A percentile compares a stretch with the other conserved stretches of the same genome.
Conservation (phyloP, 2,329 filamentous ascomycete genomes). For the Claviceps pazoutovae region DNA sequence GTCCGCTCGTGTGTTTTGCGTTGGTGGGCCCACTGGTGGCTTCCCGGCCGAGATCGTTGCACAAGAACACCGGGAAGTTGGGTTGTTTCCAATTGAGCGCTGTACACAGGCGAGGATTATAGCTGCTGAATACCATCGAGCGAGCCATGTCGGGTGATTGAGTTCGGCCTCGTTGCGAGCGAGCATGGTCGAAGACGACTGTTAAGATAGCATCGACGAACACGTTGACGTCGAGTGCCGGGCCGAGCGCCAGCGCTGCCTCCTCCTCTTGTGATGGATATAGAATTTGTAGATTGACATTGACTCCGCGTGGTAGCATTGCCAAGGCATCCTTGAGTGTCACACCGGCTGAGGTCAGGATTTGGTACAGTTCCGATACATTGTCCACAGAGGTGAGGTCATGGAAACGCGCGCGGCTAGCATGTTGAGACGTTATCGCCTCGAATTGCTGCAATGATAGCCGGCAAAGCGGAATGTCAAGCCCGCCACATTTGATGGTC, state of each 20-base stretch:
- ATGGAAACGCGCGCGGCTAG: conserved; percentile 29
- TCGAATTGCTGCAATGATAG: conserved; percentile 62
- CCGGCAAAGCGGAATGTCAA: conserved; percentile 71
- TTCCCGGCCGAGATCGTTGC: conserved; percentile 72
- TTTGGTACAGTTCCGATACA: conserved; percentile 54
- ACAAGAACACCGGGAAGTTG: conserved; percentile 91
- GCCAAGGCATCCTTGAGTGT: conserved; percentile 64
- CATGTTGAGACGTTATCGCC: conserved; percentile 31
- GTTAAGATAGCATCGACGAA: conserved; percentile 74
- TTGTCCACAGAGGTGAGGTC: conserved; percentile 28
- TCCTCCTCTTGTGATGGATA: conserved; percentile 72
- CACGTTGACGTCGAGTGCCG: conserved; percentile 68
- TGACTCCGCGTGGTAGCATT: conserved; percentile 62
- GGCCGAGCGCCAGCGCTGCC: conserved; percentile 51
- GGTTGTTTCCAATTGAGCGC: conserved; percentile 99
- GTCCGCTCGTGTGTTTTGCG: conserved; percentile 42
- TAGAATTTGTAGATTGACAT: conserved; percentile 83
- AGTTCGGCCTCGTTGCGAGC: conserved; percentile 47
- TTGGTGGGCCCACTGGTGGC: conserved; percentile 25
- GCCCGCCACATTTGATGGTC: conserved; percentile 59
- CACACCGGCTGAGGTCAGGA: conserved; percentile 64
- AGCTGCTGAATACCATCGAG: conserved; percentile 88
- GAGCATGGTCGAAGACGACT: conserved; percentile 83
- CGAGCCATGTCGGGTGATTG: conserved; percentile 58
- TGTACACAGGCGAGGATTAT: conserved; percentile 79